Evolutionary conservation across 306 rosid genomes (phyloP).

Genomic region (Cicer judaicum): DNA sequence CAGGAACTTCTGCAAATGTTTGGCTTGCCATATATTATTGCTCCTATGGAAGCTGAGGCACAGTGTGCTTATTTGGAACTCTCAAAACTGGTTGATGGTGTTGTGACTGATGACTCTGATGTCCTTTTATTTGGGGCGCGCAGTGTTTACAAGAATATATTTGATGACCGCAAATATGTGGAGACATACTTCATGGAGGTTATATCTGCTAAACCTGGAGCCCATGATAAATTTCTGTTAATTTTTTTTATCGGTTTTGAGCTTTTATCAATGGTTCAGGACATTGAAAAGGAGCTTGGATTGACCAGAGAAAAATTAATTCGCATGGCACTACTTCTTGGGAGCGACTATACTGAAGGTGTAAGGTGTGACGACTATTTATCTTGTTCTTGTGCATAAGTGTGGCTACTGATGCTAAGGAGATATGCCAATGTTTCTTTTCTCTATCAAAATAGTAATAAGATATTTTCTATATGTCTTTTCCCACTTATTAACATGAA

Average conservation of each 20-base stretch:
- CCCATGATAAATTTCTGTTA: slow-evolving; percentile 6
- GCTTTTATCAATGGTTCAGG: slow-evolving; percentile 59
- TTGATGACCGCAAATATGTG: slow-evolving; percentile 95
- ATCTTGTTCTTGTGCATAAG: slow-evolving; percentile 27
- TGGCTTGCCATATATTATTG: slow-evolving; percentile 93
- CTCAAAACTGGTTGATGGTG: slow-evolving; percentile 91
- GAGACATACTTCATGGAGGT: slow-evolving; percentile 98
- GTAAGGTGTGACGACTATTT: slow-evolving; percentile 65
- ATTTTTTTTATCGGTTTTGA: slow-evolving; percentile 6
- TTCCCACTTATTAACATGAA: slow-evolving; percentile 37
- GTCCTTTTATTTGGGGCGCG: slow-evolving; percentile 88
- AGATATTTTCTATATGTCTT: slow-evolving; percentile 17
- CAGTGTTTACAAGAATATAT: slow-evolving; percentile 94
- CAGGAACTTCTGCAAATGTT: slow-evolving; percentile 97
- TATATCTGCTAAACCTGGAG: slow-evolving; percentile 39
- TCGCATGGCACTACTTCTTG: slow-evolving; percentile 90
- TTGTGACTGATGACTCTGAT: slow-evolving; percentile 97
- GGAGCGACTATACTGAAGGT: slow-evolving; percentile 99
- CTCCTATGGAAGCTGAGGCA: slow-evolving; percentile 99
- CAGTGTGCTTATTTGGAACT: slow-evolving; percentile 94
- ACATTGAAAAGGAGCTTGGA: slow-evolving; percentile 92
- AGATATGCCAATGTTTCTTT: slow-evolving; percentile 30
- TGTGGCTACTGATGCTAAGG: slow-evolving; percentile 41
- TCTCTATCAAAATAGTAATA: background rate
- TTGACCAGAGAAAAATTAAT: slow-evolving; percentile 75